Percentiles rank a stretch among this genome's conserved stretches.
Evolutionary conservation across 331 rosid species (phyloP).

Genomic region (Malus hybrid): DNA sequence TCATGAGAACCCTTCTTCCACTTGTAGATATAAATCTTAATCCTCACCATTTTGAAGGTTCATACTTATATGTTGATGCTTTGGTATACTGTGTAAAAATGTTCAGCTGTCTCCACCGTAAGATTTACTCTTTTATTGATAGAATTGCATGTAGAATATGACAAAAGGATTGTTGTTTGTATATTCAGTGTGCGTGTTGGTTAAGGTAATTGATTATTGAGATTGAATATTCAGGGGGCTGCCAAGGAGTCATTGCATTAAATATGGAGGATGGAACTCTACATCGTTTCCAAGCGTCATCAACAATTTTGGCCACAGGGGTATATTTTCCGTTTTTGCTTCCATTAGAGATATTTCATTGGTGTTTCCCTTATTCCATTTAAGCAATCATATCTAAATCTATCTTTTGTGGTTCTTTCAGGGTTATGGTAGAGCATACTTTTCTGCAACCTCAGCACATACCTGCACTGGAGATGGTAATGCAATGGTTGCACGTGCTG

Average conservation of each 20-base stretch:
- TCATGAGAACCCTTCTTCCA: background rate
- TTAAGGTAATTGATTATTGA: slow-evolving; percentile 5
- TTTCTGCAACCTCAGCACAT: slow-evolving; percentile 95
- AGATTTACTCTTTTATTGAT: background rate
- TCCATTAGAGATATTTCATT: slow-evolving; percentile 3
- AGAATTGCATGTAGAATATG: background rate
- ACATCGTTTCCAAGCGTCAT: slow-evolving; percentile 84
- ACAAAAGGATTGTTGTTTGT: background rate
- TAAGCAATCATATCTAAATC: background rate
- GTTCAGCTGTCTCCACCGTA: background rate
- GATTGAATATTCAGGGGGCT: slow-evolving; percentile 54
- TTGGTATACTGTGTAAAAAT: background rate
- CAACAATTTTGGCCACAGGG: slow-evolving; percentile 97
- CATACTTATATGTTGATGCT: background rate
- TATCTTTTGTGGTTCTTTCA: slow-evolving; percentile 22
- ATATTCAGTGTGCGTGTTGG: background rate
- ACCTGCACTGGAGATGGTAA: slow-evolving; percentile 97
- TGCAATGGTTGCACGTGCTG: slow-evolving; percentile 96
- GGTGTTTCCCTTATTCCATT: background rate
- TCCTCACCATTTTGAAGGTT: too few relatives aligned
- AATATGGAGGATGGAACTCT: slow-evolving; percentile 95
- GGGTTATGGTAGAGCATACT: slow-evolving; percentile 96
- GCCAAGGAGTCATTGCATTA: slow-evolving; percentile 95
- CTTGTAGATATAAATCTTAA: background rate
- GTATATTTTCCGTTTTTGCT: slow-evolving; percentile 26